Evolutionary conservation across 164 flowering plant genomes (phyloP).

Genomic region (Chloranthus sessilifolius): DNA sequence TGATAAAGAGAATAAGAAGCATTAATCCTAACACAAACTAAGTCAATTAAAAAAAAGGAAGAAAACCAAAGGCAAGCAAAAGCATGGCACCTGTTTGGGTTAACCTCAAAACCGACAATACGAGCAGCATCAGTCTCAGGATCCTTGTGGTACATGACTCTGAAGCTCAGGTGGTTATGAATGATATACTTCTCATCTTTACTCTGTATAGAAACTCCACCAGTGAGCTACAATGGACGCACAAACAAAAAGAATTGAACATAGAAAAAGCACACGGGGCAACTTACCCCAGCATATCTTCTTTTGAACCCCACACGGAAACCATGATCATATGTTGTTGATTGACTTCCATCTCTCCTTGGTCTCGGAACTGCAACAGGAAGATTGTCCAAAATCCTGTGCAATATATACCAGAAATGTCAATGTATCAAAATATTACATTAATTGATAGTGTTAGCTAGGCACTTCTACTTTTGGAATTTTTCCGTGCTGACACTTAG

Average conservation of each 20-base stretch:
- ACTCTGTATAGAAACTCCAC: conserved; percentile 28
- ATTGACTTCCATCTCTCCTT: conserved; percentile 69
- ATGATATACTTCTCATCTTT: conserved; percentile 53
- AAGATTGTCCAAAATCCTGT: conserved; percentile 77
- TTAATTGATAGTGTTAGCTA: no score
- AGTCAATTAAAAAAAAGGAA: no score
- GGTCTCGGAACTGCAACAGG: conserved; percentile 85
- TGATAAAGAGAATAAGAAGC: no score
- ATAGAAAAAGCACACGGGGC: neutral
- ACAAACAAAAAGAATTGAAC: neutral
- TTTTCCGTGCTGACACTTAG: no score
- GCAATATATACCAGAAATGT: neutral
- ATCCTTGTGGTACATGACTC: conserved; percentile 58
- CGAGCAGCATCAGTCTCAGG: conserved; percentile 48
- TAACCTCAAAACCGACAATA: conserved; percentile 66
- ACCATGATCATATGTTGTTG: conserved; percentile 72
- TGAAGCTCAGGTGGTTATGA: conserved; percentile 58
- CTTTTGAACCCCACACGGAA: conserved; percentile 79
- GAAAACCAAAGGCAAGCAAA: no score
- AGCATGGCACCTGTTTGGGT: conserved; percentile 56
- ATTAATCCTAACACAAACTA: no score
- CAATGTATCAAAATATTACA: no score
- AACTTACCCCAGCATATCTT: conserved; percentile 43
- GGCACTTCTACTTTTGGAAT: no score
- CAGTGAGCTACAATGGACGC: conserved; percentile 2